Evolutionary conservation across 2,329 filamentous ascomycete genomes (phyloP), one percentile per base, ranked within the genome.

Genomic region (Sarocladiaceae sp.): DNA sequence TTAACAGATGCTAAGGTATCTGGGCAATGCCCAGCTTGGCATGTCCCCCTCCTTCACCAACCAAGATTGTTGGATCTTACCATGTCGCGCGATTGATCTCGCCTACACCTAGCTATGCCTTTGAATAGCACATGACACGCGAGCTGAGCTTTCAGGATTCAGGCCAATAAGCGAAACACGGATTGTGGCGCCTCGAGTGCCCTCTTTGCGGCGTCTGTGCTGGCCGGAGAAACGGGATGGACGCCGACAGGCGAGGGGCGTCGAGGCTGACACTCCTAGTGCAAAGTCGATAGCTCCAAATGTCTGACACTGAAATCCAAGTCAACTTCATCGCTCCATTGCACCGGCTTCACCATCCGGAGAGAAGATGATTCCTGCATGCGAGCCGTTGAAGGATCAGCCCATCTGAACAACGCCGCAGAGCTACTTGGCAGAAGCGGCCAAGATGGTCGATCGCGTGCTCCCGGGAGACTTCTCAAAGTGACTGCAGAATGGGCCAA

Each of bases 61-160:
- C 37, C 15, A 7, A 7, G 37, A 15, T 6, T 23, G 18, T 40
- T 20, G 17, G 17, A 40, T 20, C 23, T 10, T 12, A 3, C 20
- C 12, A 18, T 10, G 37, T 40, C 37, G 20, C 37, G 37, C 37
- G 37, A 44, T 44, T n/a, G 13, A 22, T 28, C 40, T 44, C 23
- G 40, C 40, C 40, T 28, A 15, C n/a, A n/a, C n/a, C n/a, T n/a
- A n/a, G n/a, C n/a, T n/a, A n/a, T 13, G 11, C 7, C 18, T 4
- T 26, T 44, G 22, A 23, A 44, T 12, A n/a, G 40, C 40, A 44
- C 40, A 44, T 44, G 40, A 44, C 40, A 23, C 17, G 20, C 40
- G 40, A 44, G 40, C 40, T 44, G 40, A 28, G n/a, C 37, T 7
- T 22, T 20, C 17, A 22, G 3, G 40, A 26, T 44, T 23, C 40